Percentiles rank a stretch among this genome's conserved stretches.
phyloP scores from a whole-genome alignment of 2,329 filamentous ascomycete genomes.

The Neospermospora avenae region DNA sequence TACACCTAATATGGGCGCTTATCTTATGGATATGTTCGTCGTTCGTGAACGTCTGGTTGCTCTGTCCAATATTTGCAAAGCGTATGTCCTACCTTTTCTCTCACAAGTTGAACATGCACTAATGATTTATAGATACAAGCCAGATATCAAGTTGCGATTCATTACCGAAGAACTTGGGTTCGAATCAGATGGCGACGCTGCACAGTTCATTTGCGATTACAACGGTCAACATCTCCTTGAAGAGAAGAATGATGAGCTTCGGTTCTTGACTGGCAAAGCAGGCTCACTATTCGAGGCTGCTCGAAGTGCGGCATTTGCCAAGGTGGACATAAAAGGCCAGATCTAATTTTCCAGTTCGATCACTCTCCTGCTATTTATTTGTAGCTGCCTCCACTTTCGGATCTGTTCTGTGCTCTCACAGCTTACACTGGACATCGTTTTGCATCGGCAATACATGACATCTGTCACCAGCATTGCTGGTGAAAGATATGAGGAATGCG shows the following conservation, averaged over 20 bases:
- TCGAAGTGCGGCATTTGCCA: constrained; percentile 71
- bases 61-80: constrained; percentile 88
- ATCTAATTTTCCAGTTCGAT: constrained; percentile 51
- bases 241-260: constrained; percentile 70
- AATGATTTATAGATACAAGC: constrained; percentile 74
- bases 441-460: constrained; percentile 11
- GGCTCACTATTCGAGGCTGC: constrained; percentile 69
- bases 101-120: constrained; percentile 38
- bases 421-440: constrained; percentile 14
- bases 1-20: constrained; percentile 94
- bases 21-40: constrained; percentile 99
- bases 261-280: constrained; percentile 72
- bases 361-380: constrained; percentile 22
- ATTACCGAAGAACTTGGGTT: constrained; percentile 95
- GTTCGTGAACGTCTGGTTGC: constrained; percentile 88
- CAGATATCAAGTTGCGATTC: constrained; percentile 82
- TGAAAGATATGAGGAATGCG: constrained; percentile 13
- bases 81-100: constrained; percentile 60
- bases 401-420: constrained; percentile 21
- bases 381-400: constrained; percentile 18
- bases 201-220: constrained; percentile 84
- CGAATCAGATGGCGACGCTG: constrained; percentile 85
- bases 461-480: neutral
- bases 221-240: constrained; percentile 73
- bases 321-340: constrained; percentile 96